Evolutionary conservation across 495 filamentous ascomycete species (phyloP).

Genomic region (Penicillium parvum): DNA sequence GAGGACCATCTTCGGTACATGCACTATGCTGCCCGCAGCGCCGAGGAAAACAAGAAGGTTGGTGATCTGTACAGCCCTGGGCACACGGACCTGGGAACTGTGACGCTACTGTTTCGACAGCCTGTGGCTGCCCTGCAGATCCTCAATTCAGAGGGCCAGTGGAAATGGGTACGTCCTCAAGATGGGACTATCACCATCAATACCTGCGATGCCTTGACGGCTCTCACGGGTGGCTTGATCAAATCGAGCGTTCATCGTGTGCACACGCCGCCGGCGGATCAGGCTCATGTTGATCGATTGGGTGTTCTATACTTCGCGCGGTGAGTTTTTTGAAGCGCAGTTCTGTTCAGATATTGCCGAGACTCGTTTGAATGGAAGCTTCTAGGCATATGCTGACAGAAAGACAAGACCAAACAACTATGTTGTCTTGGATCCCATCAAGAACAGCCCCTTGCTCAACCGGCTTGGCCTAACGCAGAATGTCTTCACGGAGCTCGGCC

Average conservation of each 20-base stretch:
- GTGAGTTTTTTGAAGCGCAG: constrained; percentile 10
- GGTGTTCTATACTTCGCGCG: constrained; percentile 46
- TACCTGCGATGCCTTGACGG: constrained; percentile 46
- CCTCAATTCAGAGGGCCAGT: constrained; percentile 29
- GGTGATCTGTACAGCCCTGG: constrained; percentile 31
- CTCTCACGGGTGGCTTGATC: constrained; percentile 45
- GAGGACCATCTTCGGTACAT: constrained; percentile 52
- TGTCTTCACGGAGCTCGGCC: constrained; percentile 29
- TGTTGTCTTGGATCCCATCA: constrained; percentile 38
- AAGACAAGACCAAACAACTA: constrained; percentile 31
- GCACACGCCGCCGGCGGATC: constrained; percentile 45
- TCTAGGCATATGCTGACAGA: not conserved
- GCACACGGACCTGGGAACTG: constrained; percentile 38
- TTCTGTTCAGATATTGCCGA: no score
- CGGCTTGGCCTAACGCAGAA: constrained; percentile 36
- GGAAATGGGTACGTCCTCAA: constrained; percentile 42
- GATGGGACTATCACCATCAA: constrained; percentile 52
- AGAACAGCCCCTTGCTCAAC: constrained; percentile 39
- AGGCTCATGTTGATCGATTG: constrained; percentile 48
- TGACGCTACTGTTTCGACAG: constrained; percentile 44
- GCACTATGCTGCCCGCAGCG: constrained; percentile 43
- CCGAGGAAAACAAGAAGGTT: constrained; percentile 39
- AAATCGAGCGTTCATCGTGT: constrained; percentile 53
- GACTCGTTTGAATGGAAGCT: no score
- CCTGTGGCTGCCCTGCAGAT: constrained; percentile 49